Evolutionary conservation across 768 basidiomycete species (phyloP).

Genomic region (Boletales sp.): DNA sequence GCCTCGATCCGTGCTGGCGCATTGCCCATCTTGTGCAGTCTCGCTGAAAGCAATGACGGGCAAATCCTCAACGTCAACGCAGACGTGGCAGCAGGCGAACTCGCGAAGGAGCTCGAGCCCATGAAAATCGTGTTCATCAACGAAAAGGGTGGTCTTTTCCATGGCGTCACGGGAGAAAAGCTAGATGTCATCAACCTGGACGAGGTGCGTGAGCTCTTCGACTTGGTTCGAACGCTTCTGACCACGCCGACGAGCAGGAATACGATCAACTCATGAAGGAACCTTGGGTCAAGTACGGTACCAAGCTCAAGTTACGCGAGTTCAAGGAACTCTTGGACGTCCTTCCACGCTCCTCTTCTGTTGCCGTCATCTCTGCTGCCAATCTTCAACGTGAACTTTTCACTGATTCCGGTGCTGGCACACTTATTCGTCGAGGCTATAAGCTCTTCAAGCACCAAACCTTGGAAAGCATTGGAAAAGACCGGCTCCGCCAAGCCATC

Average conservation of each 20-base stretch:
- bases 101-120: slow-evolving; percentile 96
- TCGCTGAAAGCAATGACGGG: slow-evolving; percentile 94
- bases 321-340: slow-evolving; percentile 99
- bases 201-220: slow-evolving; percentile 51
- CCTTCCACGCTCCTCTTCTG: slow-evolving; percentile 96
- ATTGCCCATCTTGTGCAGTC: slow-evolving; percentile 89
- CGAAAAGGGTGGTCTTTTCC: slow-evolving; percentile 97
- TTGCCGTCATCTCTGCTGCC: slow-evolving; percentile 93
- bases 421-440: slow-evolving; percentile 96
- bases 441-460: slow-evolving; percentile 89
- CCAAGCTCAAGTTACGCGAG: slow-evolving; percentile 97
- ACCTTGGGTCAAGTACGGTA: slow-evolving; percentile 98
- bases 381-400: slow-evolving; percentile 97
- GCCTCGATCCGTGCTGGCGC: slow-evolving; percentile 95
- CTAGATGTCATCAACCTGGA: slow-evolving; percentile 95
- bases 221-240: background rate
- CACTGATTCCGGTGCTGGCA: slow-evolving; percentile 96
- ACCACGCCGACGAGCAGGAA: slow-evolving; percentile 50
- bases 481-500: slow-evolving; percentile 91
- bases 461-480: slow-evolving; percentile 83
- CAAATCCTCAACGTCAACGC: slow-evolving; percentile 99
- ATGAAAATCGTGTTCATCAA: slow-evolving; percentile 98
- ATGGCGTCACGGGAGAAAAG: slow-evolving; percentile 96
- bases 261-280: slow-evolving; percentile 96
- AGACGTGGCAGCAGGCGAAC: slow-evolving; percentile 96